These are phyloP conservation scores for Barnettozyma siamensis DNA, from an alignment of 805 yeast species.

Conservation along the genomic window DNA sequence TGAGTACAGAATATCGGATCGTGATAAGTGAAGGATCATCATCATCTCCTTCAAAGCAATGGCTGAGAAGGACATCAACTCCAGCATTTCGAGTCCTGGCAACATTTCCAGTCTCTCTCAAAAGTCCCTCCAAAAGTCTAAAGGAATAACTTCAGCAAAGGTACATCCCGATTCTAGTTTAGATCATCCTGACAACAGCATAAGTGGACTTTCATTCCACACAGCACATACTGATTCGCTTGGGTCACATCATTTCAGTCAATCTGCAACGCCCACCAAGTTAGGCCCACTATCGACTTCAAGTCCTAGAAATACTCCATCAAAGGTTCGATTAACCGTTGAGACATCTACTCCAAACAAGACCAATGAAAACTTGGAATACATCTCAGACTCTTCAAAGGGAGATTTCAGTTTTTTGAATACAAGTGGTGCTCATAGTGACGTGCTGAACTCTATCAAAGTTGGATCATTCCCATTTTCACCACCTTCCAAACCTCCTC, in stretches of 20 bases:
- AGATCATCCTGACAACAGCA: neutral
- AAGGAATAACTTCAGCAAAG: neutral
- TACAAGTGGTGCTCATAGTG: slow-evolving; percentile 15
- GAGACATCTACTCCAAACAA: slow-evolving; percentile 15
- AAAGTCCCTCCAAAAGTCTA: no score
- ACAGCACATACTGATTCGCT: slow-evolving; percentile 17
- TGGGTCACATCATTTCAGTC: neutral
- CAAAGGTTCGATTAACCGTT: slow-evolving; percentile 7
- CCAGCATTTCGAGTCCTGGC: neutral
- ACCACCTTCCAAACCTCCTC: slow-evolving; percentile 7
- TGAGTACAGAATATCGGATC: no score
- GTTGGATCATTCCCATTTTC: neutral
- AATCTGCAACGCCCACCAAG: slow-evolving; percentile 13
- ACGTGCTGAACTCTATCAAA: neutral
- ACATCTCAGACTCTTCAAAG: slow-evolving; percentile 7
- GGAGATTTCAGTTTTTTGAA: slow-evolving; percentile 23
- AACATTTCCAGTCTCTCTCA: neutral
- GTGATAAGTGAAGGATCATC: no score
- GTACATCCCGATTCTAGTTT: neutral
- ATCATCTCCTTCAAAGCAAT: neutral
- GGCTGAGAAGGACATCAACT: neutral
- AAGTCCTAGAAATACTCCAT: slow-evolving; percentile 7
- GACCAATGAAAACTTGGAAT: neutral
- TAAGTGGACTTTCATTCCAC: slow-evolving; percentile 14
- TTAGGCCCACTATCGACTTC: slow-evolving; percentile 15